Evolutionary conservation across 208 protist genomes (phyloP).

Genomic region (Leptomonas seymouri): DNA sequence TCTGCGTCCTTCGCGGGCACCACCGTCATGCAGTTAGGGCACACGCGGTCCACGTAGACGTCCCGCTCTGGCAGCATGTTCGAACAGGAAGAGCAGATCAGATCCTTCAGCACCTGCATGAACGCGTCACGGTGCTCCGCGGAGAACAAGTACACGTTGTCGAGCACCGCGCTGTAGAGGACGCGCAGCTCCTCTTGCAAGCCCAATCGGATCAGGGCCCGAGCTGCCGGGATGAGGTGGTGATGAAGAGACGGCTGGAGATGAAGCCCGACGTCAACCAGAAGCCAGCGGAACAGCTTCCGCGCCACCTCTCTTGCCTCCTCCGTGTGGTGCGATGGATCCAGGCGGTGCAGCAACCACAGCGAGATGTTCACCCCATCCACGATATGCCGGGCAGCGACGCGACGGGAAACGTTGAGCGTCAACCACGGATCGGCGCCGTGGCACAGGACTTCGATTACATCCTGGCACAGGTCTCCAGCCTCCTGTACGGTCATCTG

Average conservation of each 20-base stretch:
- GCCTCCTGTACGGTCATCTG: conserved; percentile 56
- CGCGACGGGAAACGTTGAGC: conserved; percentile 72
- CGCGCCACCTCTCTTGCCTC: conserved; percentile 68
- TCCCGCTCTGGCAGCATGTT: conserved; percentile 59
- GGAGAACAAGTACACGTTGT: conserved; percentile 71
- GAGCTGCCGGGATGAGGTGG: conserved; percentile 70
- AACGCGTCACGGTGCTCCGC: conserved; percentile 69
- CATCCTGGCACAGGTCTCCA: conserved; percentile 57
- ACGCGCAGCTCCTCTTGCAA: conserved; percentile 70
- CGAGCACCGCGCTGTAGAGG: conserved; percentile 83
- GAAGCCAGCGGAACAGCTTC: conserved; percentile 82
- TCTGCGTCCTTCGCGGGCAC: conserved; percentile 58
- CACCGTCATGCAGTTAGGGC: conserved; percentile 67
- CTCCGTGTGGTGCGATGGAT: conserved; percentile 71
- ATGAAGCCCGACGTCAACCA: conserved; percentile 82
- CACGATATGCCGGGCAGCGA: conserved; percentile 63
- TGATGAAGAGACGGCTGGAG: conserved; percentile 71
- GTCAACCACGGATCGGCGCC: conserved; percentile 83
- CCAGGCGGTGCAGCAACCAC: conserved; percentile 79
- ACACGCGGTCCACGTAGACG: conserved; percentile 68
- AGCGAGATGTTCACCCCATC: conserved; percentile 85
- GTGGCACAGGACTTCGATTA: conserved; percentile 72
- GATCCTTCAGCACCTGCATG: conserved; percentile 70
- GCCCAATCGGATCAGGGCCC: conserved; percentile 69
- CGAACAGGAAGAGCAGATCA: conserved; percentile 74